Conservation (phyloP, 805 yeast species). For the Kodamaea restingae region DNA sequence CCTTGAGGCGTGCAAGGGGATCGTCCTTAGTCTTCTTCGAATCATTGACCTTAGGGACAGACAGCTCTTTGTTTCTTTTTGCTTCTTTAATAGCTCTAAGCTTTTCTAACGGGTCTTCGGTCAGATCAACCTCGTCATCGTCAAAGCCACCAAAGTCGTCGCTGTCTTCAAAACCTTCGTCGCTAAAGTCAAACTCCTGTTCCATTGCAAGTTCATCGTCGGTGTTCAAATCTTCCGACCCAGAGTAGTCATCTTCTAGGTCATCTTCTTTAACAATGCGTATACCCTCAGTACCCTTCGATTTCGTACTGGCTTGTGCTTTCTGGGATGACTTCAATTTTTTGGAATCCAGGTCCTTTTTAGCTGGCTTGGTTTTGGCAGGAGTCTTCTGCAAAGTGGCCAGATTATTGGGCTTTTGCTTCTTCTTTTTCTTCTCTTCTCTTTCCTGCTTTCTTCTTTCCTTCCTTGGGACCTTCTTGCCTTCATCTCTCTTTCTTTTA, state of each 20-base stretch:
- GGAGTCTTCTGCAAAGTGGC: slow-evolving; percentile 4
- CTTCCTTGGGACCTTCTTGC: slow-evolving; percentile 29
- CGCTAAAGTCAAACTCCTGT: slow-evolving; percentile 7
- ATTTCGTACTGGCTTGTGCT: slow-evolving; percentile 7
- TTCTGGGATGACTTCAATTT: slow-evolving; percentile 15
- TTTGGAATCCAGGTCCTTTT: slow-evolving; percentile 20
- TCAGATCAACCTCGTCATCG: slow-evolving; percentile 12
- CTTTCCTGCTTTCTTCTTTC: slow-evolving; percentile 35
- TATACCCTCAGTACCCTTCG: neutral
- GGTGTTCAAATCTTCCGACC: slow-evolving; percentile 39
- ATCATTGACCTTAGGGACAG: slow-evolving; percentile 17
- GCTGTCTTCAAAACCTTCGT: neutral
- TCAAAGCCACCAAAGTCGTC: slow-evolving; percentile 8
- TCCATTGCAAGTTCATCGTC: slow-evolving; percentile 22
- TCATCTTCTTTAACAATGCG: slow-evolving; percentile 16
- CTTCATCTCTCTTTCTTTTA: slow-evolving; percentile 35
- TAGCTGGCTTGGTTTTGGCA: neutral
- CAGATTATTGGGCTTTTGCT: slow-evolving; percentile 3
- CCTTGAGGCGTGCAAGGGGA: slow-evolving; percentile 25
- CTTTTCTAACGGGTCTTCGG: slow-evolving; percentile 21
- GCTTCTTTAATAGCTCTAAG: slow-evolving; percentile 15
- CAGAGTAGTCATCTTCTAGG: slow-evolving; percentile 3
- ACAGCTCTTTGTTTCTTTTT: slow-evolving; percentile 14
- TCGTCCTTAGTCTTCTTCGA: slow-evolving; percentile 11
- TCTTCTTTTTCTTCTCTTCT: slow-evolving; percentile 13